These are phyloP conservation scores for Apiotrichum laibachii DNA, from an alignment of 1,284 basidiomycete genomes.

Conservation along the genomic window DNA sequence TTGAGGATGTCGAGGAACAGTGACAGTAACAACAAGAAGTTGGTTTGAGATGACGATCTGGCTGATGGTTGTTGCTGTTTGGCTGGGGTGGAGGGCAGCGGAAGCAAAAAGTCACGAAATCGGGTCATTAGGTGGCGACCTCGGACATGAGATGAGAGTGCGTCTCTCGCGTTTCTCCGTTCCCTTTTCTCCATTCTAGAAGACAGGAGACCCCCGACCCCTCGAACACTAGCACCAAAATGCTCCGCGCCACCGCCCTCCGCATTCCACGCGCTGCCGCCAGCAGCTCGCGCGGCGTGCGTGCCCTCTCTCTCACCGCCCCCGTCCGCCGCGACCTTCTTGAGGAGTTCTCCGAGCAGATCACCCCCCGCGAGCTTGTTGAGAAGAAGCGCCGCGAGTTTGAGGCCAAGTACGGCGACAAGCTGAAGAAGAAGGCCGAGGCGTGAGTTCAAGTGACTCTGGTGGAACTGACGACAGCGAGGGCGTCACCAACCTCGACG, in stretches of 20 bases:
- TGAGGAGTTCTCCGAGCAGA: slow-evolving; percentile 34
- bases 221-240: background rate
- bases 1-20: too few species aligned
- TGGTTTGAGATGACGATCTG: too few species aligned
- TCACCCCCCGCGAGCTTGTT: slow-evolving; percentile 47
- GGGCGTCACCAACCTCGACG: slow-evolving; percentile 45
- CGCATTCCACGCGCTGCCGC: slow-evolving; percentile 7
- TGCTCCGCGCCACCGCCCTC: slow-evolving; percentile 9
- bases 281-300: slow-evolving; percentile 3
- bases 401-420: slow-evolving; percentile 50
- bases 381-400: slow-evolving; percentile 45
- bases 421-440: slow-evolving; percentile 45
- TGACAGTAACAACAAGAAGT: too few species aligned
- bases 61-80: background rate
- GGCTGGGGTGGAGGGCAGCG: slow-evolving; percentile 2
- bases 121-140: too few species aligned
- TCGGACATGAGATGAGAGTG: background rate
- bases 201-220: too few species aligned
- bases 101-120: slow-evolving; percentile 5
- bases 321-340: slow-evolving; percentile 28
- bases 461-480: slow-evolving; percentile 27
- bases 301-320: slow-evolving; percentile 1
- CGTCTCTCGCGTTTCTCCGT: background rate
- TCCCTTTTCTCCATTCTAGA: background rate
- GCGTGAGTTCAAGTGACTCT: slow-evolving; percentile 33